Base-by-base conservation (phyloP, 1,139 yeast genomes). In the Geotrichum cucujoidarum region DNA sequence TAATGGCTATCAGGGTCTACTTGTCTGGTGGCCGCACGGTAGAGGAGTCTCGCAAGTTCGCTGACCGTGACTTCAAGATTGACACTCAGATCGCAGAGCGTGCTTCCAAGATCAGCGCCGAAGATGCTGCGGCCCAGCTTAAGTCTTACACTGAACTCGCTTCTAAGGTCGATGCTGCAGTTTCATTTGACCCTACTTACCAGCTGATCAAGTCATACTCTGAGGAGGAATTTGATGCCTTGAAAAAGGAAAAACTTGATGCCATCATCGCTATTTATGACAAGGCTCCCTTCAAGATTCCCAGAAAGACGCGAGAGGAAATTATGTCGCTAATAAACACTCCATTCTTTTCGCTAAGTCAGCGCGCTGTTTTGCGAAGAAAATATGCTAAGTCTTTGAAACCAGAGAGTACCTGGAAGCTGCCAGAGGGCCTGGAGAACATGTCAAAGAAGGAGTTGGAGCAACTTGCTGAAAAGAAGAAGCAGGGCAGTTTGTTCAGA, bases 21-120 rank as follows among this genome's bases (percentile, higher is more conserved):
- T 51, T 78, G 45, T 71, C 71, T 57, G 77, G 75, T 20, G 75
- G 78, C 48, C 48, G 68, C 30, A 25, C 60, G 2, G 48, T 52
- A 0, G 55, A 71, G n/a, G 72, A 70, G 40, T 87, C 83, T 45
- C 81, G 90, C 10, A 72, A 71, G 51, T 69, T 69, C 42, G 84
- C 82, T 54, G 75, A 83, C 1, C 17, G 76, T 66, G 65, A 74
- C 74, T 63, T 73, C 51, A 58, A 74, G n/a, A 76, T 77, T 55
- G 77, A 76, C 42, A 59, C 75, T 42, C 70, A 72, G 47, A 69
- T 84, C 52, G 64, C 71, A 66, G 65, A 52, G 70, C 72, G 60
- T 72, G 71, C 27, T 72, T 72, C 53, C 45, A 55, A 49, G 44
- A 53, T 50, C 40, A 45, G 58, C 30, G 52, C 58, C 32, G 41